Evolutionary conservation across 2,329 filamentous ascomycete genomes (phyloP), one percentile per base, ranked within the genome.

Genomic region (Aspergillus piperis): DNA sequence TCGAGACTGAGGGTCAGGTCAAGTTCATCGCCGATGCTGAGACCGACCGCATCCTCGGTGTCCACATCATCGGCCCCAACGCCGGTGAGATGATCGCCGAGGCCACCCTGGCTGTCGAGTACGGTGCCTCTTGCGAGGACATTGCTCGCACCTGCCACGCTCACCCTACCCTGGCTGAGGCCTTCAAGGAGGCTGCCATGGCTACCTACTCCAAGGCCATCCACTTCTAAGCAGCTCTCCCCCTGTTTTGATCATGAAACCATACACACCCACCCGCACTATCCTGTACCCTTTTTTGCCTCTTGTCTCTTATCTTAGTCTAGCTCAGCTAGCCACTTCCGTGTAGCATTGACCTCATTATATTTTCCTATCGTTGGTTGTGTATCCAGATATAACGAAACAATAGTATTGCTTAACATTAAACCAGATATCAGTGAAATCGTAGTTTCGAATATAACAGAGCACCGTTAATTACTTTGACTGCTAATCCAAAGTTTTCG

Each of bases 131-230:
- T 66, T 93, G 88, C 71, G 95, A 99, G 82, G 95, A 97, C 78
- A 91, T 96, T 75, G 92, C 90, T 63, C 87, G 95, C 74, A 98
- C 95, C 66, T 95, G 91, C 80, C 95, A 99, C 81, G 95, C 95
- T 58, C 95, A 99, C 82, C 95, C 95, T 59, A 97, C 93, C 54
- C 85, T 99, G 62, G 88, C 94, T 23, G 95, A 99, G 83, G 95
- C 95, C 48, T 98, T 99, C 86, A 99, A 99, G 86, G 95, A 99
- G 86, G 95, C 95, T 73, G 95, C 95, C 70, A 98, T 99, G 95
- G 91, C 92, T 64, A 97, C 94, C 54, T 92, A 96, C 82, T 87
- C 88, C 73, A 95, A 96, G 84, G 89, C 95, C 68, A 96, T 99
- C 77, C 95, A 99, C 83, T 96, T 90, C 81, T 99, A 90, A 70